These are phyloP conservation scores for Candida ovalis DNA, from an alignment of 805 yeast species.

Conservation along the genomic window DNA sequence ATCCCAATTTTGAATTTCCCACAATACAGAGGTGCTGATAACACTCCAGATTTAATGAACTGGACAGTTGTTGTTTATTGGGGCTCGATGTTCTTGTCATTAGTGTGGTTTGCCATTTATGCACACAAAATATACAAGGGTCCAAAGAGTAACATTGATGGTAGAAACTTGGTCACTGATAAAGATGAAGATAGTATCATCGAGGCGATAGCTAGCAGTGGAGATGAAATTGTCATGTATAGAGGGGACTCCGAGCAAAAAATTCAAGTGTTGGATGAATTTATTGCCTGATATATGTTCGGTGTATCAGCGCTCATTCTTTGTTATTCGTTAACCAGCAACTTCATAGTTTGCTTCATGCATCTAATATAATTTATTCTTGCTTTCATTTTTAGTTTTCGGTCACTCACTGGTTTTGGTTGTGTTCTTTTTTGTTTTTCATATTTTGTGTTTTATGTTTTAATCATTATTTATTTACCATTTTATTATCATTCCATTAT, in stretches of 20 bases:
- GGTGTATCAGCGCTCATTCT: no score
- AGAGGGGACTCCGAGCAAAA: not conserved
- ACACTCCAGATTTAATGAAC: conserved; percentile 44
- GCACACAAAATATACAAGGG: conserved; percentile 61
- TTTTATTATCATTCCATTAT: no score
- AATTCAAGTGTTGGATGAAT: not conserved
- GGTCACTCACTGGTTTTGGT: no score
- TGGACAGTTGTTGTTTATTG: conserved; percentile 61
- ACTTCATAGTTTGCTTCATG: no score
- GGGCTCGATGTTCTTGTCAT: conserved; percentile 50
- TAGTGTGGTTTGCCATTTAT: conserved; percentile 44
- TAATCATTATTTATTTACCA: no score
- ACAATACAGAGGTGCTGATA: conserved; percentile 33
- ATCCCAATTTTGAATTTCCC: conserved; percentile 60
- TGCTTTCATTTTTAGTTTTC: no score
- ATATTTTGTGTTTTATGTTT: no score
- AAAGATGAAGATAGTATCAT: conserved; percentile 34
- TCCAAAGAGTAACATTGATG: conserved; percentile 30
- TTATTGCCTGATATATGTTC: no score
- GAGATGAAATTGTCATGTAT: not conserved
- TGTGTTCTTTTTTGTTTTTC: no score
- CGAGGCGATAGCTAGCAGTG: conserved; percentile 12
- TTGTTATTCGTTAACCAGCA: no score
- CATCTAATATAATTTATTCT: no score
- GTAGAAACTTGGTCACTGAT: conserved; percentile 36